phyloP scores from a whole-genome alignment of 2,329 filamentous ascomycete species.

The Botrytis hyacinthi region DNA sequence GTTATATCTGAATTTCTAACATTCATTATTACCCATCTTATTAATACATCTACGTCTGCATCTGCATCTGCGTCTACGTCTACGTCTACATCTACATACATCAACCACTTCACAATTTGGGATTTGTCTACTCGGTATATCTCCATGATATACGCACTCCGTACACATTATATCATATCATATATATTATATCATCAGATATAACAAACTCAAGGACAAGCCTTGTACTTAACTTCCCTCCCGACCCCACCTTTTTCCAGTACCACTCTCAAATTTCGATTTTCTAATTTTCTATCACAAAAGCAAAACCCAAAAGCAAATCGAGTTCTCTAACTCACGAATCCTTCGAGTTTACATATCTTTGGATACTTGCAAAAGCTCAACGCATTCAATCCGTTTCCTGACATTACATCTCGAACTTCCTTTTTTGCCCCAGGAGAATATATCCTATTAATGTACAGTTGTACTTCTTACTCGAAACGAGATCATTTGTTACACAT shows the following conservation, averaged over 20 bases:
- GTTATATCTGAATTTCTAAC: neutral
- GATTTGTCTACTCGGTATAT: neutral
- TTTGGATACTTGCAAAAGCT: neutral
- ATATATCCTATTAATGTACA: neutral
- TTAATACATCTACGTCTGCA: neutral
- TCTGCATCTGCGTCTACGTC: neutral
- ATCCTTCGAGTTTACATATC: neutral
- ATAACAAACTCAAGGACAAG: neutral
- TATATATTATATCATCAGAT: neutral
- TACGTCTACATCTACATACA: neutral
- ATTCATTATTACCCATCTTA: neutral
- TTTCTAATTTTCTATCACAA: conserved; percentile 10
- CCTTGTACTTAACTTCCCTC: neutral
- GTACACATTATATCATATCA: neutral
- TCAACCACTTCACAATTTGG: neutral
- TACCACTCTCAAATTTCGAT: neutral
- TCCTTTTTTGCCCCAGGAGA: no score
- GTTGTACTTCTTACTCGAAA: neutral
- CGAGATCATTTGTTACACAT: conserved; percentile 1
- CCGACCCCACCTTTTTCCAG: conserved; percentile 9
- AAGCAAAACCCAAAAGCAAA: neutral
- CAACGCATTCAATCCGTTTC: neutral
- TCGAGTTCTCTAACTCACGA: neutral
- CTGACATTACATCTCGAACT: neutral
- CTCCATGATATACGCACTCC: neutral